phyloP scores from a whole-genome alignment of 1,139 yeast genomes.

The Saccharomyces hybrid region DNA sequence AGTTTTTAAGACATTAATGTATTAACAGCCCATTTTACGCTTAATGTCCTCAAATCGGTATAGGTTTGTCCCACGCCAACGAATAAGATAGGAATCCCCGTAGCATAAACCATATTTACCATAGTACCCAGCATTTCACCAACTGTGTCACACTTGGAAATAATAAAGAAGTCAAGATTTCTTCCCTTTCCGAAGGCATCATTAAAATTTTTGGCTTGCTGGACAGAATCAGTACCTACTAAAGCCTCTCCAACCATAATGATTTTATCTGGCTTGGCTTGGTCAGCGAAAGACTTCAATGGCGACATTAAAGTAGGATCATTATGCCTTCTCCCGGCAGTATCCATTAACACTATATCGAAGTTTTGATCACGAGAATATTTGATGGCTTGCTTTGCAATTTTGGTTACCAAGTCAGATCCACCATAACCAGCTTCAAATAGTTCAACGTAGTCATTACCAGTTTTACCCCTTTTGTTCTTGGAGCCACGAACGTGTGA shows the following conservation, averaged over 20 bases:
- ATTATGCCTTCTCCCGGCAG: conserved; percentile 96
- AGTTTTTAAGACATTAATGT: conserved; percentile 52
- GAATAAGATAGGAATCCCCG: conserved; percentile 89
- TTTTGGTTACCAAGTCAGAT: conserved; percentile 83
- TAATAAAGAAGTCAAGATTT: conserved; percentile 80
- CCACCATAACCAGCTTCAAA: conserved; percentile 97
- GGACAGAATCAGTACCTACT: conserved; percentile 95
- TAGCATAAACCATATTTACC: conserved; percentile 97
- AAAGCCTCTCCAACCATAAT: conserved; percentile 98
- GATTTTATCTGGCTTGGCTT: conserved; percentile 91
- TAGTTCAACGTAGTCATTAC: conserved; percentile 59
- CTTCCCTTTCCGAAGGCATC: conserved; percentile 85
- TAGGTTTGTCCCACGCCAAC: conserved; percentile 97
- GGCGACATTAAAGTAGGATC: conserved; percentile 96
- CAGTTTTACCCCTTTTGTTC: conserved; percentile 30
- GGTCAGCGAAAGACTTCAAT: conserved; percentile 87
- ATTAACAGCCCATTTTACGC: conserved; percentile 88
- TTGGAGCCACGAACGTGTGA: conserved; percentile 30
- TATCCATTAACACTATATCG: conserved; percentile 88
- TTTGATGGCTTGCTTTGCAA: conserved; percentile 90
- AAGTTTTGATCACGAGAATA: conserved; percentile 58
- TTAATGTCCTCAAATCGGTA: conserved; percentile 86
- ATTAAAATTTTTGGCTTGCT: conserved; percentile 89
- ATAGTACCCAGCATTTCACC: conserved; percentile 95
- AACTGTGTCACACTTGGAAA: conserved; percentile 94